phyloP scores from a whole-genome alignment of 352 stramenopile genomes.

The Pythium oligandrum region DNA sequence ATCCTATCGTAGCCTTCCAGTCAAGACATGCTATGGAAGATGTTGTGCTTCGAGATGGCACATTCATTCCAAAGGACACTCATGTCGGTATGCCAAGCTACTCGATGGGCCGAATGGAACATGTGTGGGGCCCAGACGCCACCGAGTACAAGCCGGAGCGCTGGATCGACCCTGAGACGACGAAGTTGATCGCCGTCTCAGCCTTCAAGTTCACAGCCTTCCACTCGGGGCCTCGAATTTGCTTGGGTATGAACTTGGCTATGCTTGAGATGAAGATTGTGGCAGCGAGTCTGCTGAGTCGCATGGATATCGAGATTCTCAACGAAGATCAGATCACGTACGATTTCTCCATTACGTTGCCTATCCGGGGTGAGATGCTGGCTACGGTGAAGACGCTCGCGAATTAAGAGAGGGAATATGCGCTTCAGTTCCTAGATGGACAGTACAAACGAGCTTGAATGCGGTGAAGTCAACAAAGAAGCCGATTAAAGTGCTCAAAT shows the following conservation, averaged over 20 bases:
- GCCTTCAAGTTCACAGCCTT: slow-evolving; percentile 6
- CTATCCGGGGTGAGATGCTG: slow-evolving; percentile 18
- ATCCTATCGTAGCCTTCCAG: slow-evolving; percentile 30
- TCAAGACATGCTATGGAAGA: slow-evolving; percentile 11
- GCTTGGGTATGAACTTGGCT: slow-evolving; percentile 31
- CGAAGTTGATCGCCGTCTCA: slow-evolving; percentile 2
- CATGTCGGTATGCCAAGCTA: slow-evolving; percentile 24
- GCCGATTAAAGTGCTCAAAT: no score
- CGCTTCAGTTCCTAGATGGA: slow-evolving; percentile 5
- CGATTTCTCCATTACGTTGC: slow-evolving; percentile 27
- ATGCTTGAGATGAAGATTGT: slow-evolving; percentile 45
- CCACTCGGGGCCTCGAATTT: slow-evolving; percentile 11
- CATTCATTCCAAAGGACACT: slow-evolving; percentile 14
- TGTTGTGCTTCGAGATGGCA: slow-evolving; percentile 4
- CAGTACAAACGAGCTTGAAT: slow-evolving; percentile 4
- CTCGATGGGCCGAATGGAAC: slow-evolving; percentile 16
- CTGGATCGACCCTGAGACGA: slow-evolving; percentile 17
- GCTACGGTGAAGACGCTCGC: no score
- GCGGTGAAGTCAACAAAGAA: no score
- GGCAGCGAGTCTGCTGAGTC: slow-evolving; percentile 22
- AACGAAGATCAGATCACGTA: slow-evolving; percentile 12
- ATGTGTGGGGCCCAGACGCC: slow-evolving; percentile 32
- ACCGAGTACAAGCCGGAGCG: slow-evolving; percentile 29
- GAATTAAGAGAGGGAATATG: slow-evolving; percentile 1
- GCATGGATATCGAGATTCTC: slow-evolving; percentile 27